phyloP scores from a whole-genome alignment of 208 protist species.

The Trypanosoma melophagium region DNA sequence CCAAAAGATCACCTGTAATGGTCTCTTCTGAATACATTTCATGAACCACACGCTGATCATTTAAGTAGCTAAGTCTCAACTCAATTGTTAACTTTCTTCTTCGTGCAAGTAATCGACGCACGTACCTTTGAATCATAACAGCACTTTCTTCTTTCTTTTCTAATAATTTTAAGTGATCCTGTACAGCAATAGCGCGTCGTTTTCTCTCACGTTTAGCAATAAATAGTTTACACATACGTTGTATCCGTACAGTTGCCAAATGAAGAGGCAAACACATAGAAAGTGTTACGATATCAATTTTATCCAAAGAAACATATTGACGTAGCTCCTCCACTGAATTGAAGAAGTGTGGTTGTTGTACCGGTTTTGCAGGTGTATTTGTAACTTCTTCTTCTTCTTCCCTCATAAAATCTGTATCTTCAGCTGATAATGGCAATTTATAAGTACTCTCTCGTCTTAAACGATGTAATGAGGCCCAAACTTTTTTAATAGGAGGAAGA shows the following conservation, averaged over 20 bases:
- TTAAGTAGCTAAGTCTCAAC: constrained; percentile 8
- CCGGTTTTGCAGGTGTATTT: background rate
- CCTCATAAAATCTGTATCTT: no score
- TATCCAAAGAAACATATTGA: background rate
- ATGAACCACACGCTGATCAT: constrained; percentile 5
- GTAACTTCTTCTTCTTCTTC: background rate
- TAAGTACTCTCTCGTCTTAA: background rate
- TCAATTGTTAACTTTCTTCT: background rate
- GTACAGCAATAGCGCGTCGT: constrained; percentile 1
- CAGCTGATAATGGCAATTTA: background rate
- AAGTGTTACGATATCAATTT: constrained; percentile 7
- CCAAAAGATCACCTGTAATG: background rate
- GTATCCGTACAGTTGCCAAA: constrained; percentile 21
- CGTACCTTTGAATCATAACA: constrained; percentile 21
- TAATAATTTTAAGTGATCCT: constrained; percentile 1
- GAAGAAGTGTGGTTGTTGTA: background rate
- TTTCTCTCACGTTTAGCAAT: constrained; percentile 10
- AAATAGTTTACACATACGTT: constrained; percentile 7
- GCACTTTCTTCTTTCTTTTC: constrained; percentile 2
- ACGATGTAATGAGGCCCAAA: background rate
- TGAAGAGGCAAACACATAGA: constrained; percentile 20
- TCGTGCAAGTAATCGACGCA: constrained; percentile 5
- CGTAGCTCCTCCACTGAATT: constrained; percentile 16
- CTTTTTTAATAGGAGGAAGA: background rate
- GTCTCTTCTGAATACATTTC: background rate